Percentiles rank a stretch among this genome's conserved stretches.
Conservation (phyloP, 1,139 yeast species). For the Kurtzmaniella quercitrusa region DNA sequence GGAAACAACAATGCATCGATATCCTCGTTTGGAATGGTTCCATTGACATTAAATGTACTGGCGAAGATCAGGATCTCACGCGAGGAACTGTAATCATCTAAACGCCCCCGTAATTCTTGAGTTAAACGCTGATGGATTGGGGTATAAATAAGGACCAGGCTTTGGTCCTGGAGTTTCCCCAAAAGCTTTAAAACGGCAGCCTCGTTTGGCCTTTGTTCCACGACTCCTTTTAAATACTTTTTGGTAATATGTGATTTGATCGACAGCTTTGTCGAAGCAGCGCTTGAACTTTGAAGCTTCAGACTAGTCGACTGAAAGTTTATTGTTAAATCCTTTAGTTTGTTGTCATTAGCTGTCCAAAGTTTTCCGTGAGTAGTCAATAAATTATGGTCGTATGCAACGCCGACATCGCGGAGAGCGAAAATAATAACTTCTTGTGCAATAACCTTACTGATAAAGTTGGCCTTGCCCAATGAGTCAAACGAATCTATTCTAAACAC, state of each 20-base stretch:
- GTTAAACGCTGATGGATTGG: slow-evolving; percentile 72
- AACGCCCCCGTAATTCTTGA: slow-evolving; percentile 45
- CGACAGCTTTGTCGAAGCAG: slow-evolving; percentile 29
- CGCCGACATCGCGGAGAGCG: slow-evolving; percentile 53
- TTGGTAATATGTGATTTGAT: slow-evolving; percentile 45
- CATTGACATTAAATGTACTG: slow-evolving; percentile 72
- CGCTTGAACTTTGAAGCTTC: slow-evolving; percentile 30
- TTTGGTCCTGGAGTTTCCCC: slow-evolving; percentile 48
- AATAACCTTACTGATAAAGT: slow-evolving; percentile 53
- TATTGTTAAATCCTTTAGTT: slow-evolving; percentile 40
- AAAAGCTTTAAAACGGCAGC: slow-evolving; percentile 45
- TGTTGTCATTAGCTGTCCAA: slow-evolving; percentile 60
- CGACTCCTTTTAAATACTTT: slow-evolving; percentile 41
- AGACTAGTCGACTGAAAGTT: slow-evolving; percentile 33
- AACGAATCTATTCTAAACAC: slow-evolving; percentile 62
- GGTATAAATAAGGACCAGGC: slow-evolving; percentile 49
- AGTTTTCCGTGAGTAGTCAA: slow-evolving; percentile 49
- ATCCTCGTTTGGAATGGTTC: slow-evolving; percentile 45
- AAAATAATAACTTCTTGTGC: slow-evolving; percentile 59
- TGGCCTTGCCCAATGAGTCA: slow-evolving; percentile 63
- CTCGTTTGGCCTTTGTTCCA: slow-evolving; percentile 40
- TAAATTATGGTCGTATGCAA: slow-evolving; percentile 36
- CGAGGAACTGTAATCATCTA: slow-evolving; percentile 46
- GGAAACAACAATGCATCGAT: slow-evolving; percentile 62
- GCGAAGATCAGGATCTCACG: slow-evolving; percentile 54